A percentile compares a stretch with the other conserved stretches of the same genome.
phyloP scores from a whole-genome alignment of 805 yeast genomes.

The Saccharomycopsis amapae region DNA sequence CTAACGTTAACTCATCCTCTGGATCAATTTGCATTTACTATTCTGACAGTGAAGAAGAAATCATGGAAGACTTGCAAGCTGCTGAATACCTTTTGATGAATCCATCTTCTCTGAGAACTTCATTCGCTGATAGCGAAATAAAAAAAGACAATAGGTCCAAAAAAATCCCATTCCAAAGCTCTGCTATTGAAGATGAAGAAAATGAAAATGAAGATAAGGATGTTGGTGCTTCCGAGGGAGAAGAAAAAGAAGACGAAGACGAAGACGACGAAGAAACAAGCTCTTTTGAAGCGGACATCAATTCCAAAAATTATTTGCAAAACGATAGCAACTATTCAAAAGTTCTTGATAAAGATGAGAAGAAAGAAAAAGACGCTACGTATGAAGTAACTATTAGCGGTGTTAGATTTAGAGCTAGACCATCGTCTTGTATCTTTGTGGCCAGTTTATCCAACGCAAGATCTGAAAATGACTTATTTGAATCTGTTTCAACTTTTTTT shows the following conservation, averaged over 20 bases:
- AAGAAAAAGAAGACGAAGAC: not conserved
- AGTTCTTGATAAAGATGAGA: not conserved
- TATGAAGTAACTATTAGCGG: constrained; percentile 10
- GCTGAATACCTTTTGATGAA: not conserved
- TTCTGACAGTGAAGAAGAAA: not conserved
- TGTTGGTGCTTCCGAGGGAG: not conserved
- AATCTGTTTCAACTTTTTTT: constrained; percentile 64
- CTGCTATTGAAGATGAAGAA: not conserved
- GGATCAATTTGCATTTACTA: not conserved
- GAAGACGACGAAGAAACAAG: not conserved
- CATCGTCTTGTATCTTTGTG: constrained; percentile 83
- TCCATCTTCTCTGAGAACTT: constrained; percentile 4
- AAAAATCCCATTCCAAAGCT: not conserved
- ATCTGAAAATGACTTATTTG: constrained; percentile 64
- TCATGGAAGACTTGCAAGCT: not conserved
- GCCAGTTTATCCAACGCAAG: constrained; percentile 68
- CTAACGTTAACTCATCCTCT: not conserved
- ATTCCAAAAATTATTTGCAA: too few relatives aligned
- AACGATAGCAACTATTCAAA: too few relatives aligned
- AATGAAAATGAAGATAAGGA: not conserved
- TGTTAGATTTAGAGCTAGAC: constrained; percentile 43
- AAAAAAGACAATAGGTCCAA: not conserved
- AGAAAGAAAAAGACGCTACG: constrained; percentile 1
- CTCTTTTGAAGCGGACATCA: not conserved
- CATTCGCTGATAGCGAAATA: constrained; percentile 1